These are phyloP conservation scores for Tolypocladium ovalisporum DNA, from an alignment of 2,329 filamentous ascomycete genomes.

Conservation along the genomic window DNA sequence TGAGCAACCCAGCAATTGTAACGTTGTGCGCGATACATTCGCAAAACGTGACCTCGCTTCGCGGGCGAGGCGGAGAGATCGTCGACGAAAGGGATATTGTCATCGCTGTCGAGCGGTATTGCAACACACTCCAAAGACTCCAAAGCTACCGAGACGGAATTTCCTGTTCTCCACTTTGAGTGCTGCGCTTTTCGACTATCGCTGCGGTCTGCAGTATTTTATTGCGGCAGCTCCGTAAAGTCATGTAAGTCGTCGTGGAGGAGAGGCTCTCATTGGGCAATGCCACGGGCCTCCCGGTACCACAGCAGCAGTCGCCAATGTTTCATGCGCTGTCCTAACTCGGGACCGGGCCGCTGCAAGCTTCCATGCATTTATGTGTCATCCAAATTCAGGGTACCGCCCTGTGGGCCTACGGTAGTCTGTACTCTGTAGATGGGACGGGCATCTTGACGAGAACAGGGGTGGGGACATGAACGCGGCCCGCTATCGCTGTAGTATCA, in stretches of 20 bases:
- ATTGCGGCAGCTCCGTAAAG: neutral
- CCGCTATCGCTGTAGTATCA: neutral
- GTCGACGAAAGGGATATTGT: neutral
- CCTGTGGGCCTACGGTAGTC: neutral
- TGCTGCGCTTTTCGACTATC: neutral
- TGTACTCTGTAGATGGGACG: neutral
- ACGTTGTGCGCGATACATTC: neutral
- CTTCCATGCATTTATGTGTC: neutral
- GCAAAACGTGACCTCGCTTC: neutral
- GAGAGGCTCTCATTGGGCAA: neutral
- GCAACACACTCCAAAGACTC: neutral
- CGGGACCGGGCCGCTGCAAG: neutral
- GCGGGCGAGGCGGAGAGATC: neutral
- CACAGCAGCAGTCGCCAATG: neutral
- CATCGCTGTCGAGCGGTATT: neutral
- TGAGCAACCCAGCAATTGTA: neutral
- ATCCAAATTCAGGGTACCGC: neutral
- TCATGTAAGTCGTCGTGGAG: neutral
- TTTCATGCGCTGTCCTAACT: neutral
- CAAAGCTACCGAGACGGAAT: neutral
- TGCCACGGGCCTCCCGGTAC: neutral
- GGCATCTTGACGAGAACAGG: neutral
- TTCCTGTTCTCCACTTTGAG: neutral
- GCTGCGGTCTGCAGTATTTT: neutral
- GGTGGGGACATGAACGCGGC: neutral